A percentile compares a stretch with the other conserved stretches of the same genome.
phyloP scores from a whole-genome alignment of 192 early-diverging fungal genomes.

The Funneliformis mosseae region DNA sequence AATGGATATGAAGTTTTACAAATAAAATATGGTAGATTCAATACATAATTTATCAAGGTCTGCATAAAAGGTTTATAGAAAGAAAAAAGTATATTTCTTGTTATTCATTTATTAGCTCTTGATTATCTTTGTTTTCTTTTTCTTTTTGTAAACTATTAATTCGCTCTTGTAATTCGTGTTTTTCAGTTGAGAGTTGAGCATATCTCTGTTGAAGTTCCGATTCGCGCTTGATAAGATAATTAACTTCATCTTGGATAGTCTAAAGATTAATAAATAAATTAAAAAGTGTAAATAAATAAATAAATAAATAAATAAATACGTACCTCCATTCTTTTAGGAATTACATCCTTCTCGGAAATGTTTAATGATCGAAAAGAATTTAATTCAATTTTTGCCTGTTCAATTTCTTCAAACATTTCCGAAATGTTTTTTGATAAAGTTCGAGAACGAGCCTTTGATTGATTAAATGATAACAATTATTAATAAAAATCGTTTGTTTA shows the following conservation, averaged over 20 bases:
- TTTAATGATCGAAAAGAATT: conserved; percentile 62
- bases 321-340: conserved; percentile 56
- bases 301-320: conserved; percentile 30
- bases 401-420: conserved; percentile 59
- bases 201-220: conserved; percentile 44
- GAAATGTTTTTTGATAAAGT: conserved; percentile 63
- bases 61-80: no score
- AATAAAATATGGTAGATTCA: no score
- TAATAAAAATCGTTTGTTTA: not conserved
- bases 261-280: not conserved
- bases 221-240: conserved; percentile 44
- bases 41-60: no score
- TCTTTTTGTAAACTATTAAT: conserved; percentile 55
- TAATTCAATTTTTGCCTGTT: conserved; percentile 60
- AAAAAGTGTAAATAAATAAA: not conserved
- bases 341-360: conserved; percentile 59
- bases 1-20: no score
- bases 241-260: conserved; percentile 41
- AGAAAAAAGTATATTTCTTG: no score
- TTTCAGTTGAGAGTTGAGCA: conserved; percentile 40
- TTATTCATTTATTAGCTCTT: not conserved
- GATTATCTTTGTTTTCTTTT: conserved; percentile 53
- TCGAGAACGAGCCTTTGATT: conserved; percentile 57
- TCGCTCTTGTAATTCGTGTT: conserved; percentile 46
- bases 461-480: not conserved